Evolutionary conservation across 208 protist species (phyloP).

Genomic region (Trypanosoma cruzi): DNA sequence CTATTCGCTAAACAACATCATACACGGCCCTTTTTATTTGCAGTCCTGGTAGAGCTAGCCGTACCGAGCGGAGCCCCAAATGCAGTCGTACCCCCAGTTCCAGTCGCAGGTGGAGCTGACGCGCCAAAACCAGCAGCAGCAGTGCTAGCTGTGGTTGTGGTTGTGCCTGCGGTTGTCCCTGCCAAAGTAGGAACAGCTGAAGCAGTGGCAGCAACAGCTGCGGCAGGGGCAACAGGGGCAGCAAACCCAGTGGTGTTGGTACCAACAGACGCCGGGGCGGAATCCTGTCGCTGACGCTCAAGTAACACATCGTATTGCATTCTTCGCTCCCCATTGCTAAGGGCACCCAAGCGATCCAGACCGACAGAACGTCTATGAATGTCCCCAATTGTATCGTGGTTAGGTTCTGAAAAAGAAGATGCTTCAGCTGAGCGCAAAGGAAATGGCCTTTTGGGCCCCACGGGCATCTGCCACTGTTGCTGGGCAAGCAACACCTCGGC

Average conservation of each 20-base stretch:
- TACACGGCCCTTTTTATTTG: slow-evolving; percentile 6
- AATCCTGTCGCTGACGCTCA: slow-evolving; percentile 21
- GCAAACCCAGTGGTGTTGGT: slow-evolving; percentile 22
- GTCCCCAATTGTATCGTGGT: slow-evolving; percentile 30
- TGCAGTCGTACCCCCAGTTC: neutral
- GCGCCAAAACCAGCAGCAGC: slow-evolving; percentile 27
- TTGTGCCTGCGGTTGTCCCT: neutral
- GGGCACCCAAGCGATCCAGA: slow-evolving; percentile 18
- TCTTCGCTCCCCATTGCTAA: slow-evolving; percentile 21
- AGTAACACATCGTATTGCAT: slow-evolving; percentile 39
- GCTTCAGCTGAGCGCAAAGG: neutral
- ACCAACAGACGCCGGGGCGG: slow-evolving; percentile 14
- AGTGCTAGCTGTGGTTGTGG: slow-evolving; percentile 11
- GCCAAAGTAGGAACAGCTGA: neutral
- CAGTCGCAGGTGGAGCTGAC: slow-evolving; percentile 16
- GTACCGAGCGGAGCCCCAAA: slow-evolving; percentile 24
- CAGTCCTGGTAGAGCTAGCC: slow-evolving; percentile 3
- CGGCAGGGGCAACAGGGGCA: neutral
- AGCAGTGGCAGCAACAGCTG: neutral
- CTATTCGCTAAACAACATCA: slow-evolving; percentile 6
- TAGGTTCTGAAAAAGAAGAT: slow-evolving; percentile 6
- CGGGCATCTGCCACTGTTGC: slow-evolving; percentile 18
- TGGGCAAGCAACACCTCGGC: slow-evolving; percentile 63
- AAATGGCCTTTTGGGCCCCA: slow-evolving; percentile 32
- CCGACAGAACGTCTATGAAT: slow-evolving; percentile 34